phyloP scores from a whole-genome alignment of 2,329 filamentous ascomycete genomes.

The Plectosphaerella sp. region DNA sequence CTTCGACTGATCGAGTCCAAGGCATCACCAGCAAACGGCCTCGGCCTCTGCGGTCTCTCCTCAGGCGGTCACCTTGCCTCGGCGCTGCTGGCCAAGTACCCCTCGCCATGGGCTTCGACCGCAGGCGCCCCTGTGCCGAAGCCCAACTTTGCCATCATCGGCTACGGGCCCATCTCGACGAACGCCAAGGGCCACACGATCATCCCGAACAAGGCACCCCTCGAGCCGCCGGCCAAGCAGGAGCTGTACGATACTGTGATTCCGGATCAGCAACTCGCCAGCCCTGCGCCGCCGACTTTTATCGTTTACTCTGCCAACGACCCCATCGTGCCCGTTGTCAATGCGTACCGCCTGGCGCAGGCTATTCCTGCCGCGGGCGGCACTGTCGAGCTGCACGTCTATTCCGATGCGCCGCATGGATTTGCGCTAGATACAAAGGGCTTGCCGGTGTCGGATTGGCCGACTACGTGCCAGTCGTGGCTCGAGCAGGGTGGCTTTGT shows the following conservation, averaged over 20 bases:
- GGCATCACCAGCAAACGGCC: neutral
- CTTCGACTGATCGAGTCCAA: slow-evolving; percentile 9
- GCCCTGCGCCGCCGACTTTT: slow-evolving; percentile 13
- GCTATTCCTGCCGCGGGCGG: slow-evolving; percentile 9
- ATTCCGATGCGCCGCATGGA: slow-evolving; percentile 14
- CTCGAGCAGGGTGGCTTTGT: slow-evolving; percentile 6
- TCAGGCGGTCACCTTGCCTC: slow-evolving; percentile 15
- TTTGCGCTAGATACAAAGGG: slow-evolving; percentile 13
- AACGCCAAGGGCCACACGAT: slow-evolving; percentile 15
- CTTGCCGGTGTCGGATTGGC: slow-evolving; percentile 13
- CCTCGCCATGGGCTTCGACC: slow-evolving; percentile 8
- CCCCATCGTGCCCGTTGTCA: slow-evolving; percentile 13
- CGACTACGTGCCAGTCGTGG: slow-evolving; percentile 12
- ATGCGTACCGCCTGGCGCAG: slow-evolving; percentile 15
- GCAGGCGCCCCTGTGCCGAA: slow-evolving; percentile 8
- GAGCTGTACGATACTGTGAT: slow-evolving; percentile 14
- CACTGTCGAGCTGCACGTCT: slow-evolving; percentile 14
- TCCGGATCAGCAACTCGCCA: slow-evolving; percentile 12
- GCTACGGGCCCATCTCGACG: slow-evolving; percentile 17
- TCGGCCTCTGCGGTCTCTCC: slow-evolving; percentile 15
- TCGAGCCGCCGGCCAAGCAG: slow-evolving; percentile 17
- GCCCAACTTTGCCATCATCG: slow-evolving; percentile 12
- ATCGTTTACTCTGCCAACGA: slow-evolving; percentile 15
- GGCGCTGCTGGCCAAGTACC: slow-evolving; percentile 14
- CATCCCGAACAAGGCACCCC: slow-evolving; percentile 12